Conservation (phyloP, 2,329 filamentous ascomycete species). For the Xylariaceae sp. region DNA sequence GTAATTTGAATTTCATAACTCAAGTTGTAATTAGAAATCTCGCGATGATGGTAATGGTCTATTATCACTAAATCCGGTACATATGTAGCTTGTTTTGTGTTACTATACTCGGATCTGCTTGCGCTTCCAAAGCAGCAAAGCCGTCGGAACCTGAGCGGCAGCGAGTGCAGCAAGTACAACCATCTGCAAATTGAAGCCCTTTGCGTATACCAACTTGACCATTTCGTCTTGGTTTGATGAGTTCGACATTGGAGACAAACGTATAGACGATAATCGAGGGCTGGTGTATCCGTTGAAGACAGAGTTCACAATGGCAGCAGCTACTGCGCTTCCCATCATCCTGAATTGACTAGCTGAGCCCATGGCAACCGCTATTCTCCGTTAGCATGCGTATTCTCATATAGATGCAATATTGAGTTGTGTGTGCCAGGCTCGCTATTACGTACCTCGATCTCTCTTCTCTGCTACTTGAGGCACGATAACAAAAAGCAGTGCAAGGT, state of each 20-base stretch:
- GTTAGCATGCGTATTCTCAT: not conserved
- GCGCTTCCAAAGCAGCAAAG: slow-evolving; percentile 5
- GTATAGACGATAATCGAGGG: slow-evolving; percentile 11
- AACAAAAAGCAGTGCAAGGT: slow-evolving; percentile 11
- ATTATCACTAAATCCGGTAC: too few species aligned
- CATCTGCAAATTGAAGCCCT: slow-evolving; percentile 5
- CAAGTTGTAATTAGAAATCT: too few species aligned
- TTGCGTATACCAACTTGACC: not conserved
- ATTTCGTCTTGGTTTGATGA: slow-evolving; percentile 6
- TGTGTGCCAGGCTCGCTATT: too few species aligned
- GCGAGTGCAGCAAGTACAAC: slow-evolving; percentile 1
- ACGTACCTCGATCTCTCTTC: slow-evolving; percentile 13
- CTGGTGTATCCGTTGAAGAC: too few species aligned
- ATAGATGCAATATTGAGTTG: too few species aligned
- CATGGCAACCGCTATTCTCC: slow-evolving; percentile 14
- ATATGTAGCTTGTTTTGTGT: too few species aligned
- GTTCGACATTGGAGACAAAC: not conserved
- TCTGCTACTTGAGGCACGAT: slow-evolving; percentile 10
- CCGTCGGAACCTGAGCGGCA: not conserved
- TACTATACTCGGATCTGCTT: too few species aligned
- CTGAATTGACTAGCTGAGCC: slow-evolving; percentile 5
- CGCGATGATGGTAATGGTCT: too few species aligned
- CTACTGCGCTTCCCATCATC: too few species aligned
- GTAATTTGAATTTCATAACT: too few species aligned
- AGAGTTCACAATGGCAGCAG: too few species aligned